A percentile compares a stretch with the other conserved stretches of the same genome.
Conservation (phyloP, 2,329 filamentous ascomycete species). For the Domatiomyces catenatus region DNA sequence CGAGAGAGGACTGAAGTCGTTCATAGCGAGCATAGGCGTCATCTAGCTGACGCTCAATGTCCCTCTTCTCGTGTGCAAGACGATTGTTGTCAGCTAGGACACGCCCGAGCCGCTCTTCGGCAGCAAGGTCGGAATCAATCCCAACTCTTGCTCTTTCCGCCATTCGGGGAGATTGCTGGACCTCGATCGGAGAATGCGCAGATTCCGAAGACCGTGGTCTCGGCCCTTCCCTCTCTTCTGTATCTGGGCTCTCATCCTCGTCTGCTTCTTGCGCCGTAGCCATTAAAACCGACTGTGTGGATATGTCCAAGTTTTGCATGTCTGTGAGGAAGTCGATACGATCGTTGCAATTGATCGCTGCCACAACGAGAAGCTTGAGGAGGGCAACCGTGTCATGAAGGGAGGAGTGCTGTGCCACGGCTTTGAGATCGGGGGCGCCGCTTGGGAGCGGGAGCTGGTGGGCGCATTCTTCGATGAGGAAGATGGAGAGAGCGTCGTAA, state of each 20-base stretch:
- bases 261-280: constrained; percentile 33
- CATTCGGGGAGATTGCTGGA: neutral
- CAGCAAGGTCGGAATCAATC: constrained; percentile 31
- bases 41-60: constrained; percentile 31
- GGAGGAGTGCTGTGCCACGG: constrained; percentile 30
- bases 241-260: constrained; percentile 19
- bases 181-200: neutral
- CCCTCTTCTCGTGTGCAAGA: constrained; percentile 36
- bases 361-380: constrained; percentile 47
- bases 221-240: constrained; percentile 16
- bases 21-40: constrained; percentile 46
- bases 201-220: neutral
- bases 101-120: constrained; percentile 34
- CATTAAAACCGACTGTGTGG: constrained; percentile 31
- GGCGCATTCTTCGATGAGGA: constrained; percentile 31
- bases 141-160: neutral
- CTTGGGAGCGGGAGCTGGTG: constrained; percentile 28
- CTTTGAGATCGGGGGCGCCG: constrained; percentile 31
- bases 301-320: constrained; percentile 28
- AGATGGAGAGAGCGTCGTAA: constrained; percentile 30
- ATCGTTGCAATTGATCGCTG: constrained; percentile 45
- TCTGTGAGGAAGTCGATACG: constrained; percentile 38
- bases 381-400: constrained; percentile 37
- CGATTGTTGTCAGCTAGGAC: constrained; percentile 44
- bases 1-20: constrained; percentile 37